Percentiles rank a stretch among this genome's conserved stretches.
Conservation (phyloP, 139 green algal species). For the Marvania coccoides region DNA sequence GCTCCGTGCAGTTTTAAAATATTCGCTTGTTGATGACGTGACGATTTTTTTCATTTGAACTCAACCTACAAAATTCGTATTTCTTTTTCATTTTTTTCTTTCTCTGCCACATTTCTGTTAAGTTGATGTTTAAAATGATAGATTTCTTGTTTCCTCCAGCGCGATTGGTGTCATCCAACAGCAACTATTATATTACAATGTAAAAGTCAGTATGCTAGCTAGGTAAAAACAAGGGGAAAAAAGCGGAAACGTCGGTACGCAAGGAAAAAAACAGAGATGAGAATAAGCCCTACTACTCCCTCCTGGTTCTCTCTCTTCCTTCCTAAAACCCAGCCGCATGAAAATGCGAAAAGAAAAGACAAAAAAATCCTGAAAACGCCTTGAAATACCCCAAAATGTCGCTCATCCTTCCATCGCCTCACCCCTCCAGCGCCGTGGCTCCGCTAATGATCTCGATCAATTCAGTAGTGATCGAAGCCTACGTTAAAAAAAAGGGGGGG, state of each 20-base stretch:
- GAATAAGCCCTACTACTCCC: too few species aligned
- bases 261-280: too few species aligned
- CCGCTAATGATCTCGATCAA: conserved; percentile 98
- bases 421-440: conserved; percentile 64
- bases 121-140: too few species aligned
- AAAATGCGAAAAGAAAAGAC: neutral
- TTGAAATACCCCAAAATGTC: neutral
- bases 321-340: neutral
- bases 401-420: neutral
- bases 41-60: too few species aligned
- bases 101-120: neutral
- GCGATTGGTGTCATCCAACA: too few species aligned
- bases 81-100: neutral
- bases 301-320: too few species aligned
- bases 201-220: too few species aligned
- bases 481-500: conserved; percentile 39
- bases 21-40: too few species aligned
- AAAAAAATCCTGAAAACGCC: neutral
- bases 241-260: too few species aligned
- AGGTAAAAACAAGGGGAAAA: too few species aligned
- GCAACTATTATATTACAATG: too few species aligned
- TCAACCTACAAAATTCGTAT: neutral
- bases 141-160: too few species aligned
- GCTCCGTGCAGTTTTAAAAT: neutral
- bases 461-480: conserved; percentile 95